These are phyloP conservation scores for Larix kaempferi DNA, from an alignment of 75 land plant genomes.

Conservation along the genomic window DNA sequence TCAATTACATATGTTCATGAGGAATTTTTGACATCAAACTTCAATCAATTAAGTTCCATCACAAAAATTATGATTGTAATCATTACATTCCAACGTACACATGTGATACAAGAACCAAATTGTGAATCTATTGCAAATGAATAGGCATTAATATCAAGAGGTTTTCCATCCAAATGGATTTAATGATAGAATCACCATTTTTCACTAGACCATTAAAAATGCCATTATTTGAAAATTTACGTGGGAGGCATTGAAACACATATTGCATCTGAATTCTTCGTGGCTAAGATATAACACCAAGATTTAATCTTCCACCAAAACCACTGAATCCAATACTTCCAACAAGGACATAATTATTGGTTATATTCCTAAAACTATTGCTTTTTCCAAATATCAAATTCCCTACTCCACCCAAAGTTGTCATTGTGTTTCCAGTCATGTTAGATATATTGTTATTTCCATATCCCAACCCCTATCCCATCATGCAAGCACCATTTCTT, in stretches of 20 bases:
- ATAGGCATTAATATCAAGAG: neutral
- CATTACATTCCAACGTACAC: conserved; percentile 1
- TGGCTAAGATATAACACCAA: conserved; percentile 19
- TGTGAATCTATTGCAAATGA: neutral
- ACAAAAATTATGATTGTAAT: conserved; percentile 4
- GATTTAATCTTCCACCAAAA: conserved; percentile 14
- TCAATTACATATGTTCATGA: conserved; percentile 2
- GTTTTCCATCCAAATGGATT: conserved; percentile 44
- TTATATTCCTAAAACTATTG: conserved; percentile 35
- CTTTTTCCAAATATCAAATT: conserved; percentile 24
- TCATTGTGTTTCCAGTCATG: conserved; percentile 11
- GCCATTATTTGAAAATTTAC: conserved; percentile 41
- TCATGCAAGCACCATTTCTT: conserved; percentile 6
- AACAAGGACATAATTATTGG: conserved; percentile 27
- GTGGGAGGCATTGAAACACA: conserved; percentile 35
- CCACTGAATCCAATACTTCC: conserved; percentile 8
- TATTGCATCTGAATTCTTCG: conserved; percentile 47
- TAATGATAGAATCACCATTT: conserved; percentile 26
- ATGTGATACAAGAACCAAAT: conserved; percentile 1
- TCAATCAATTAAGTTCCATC: conserved; percentile 1
- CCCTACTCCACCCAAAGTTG: conserved; percentile 6
- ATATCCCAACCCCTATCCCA: conserved; percentile 14
- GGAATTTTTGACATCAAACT: neutral
- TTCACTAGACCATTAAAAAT: conserved; percentile 14
- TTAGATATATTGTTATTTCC: conserved; percentile 14